Evolutionary conservation across 768 basidiomycete species (phyloP).

Genomic region (Mycena epipterygia): DNA sequence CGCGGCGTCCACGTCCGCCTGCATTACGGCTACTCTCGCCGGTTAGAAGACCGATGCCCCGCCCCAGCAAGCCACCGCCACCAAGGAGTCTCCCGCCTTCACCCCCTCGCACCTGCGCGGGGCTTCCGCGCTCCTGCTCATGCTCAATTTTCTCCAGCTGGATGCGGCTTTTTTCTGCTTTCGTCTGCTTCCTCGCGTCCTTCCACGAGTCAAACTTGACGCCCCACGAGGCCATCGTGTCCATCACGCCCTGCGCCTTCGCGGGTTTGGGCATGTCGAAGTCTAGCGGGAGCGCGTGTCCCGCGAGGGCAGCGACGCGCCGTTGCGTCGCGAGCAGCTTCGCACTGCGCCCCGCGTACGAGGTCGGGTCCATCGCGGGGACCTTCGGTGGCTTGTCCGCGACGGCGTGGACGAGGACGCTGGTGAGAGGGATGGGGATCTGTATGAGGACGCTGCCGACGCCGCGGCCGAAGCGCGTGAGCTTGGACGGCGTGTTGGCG

Average conservation of each 20-base stretch:
- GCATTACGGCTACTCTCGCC: background rate
- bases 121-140: background rate
- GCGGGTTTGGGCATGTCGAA: conserved; percentile 38
- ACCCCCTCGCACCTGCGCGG: background rate
- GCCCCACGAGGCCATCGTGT: conserved; percentile 37
- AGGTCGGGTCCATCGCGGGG: conserved; percentile 18
- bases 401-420: conserved; percentile 35
- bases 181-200: conserved; percentile 35
- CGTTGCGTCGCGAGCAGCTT: conserved; percentile 35
- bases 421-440: conserved; percentile 30
- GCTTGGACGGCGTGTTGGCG: conserved; percentile 15
- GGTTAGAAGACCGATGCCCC: background rate
- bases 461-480: conserved; percentile 34
- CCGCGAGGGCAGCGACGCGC: conserved; percentile 37
- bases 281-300: conserved; percentile 35
- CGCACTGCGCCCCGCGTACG: background rate
- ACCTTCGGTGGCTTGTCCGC: conserved; percentile 34
- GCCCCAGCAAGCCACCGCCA: background rate
- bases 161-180: conserved; percentile 34
- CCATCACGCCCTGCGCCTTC: conserved; percentile 41
- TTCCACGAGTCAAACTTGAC: conserved; percentile 37
- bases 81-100: background rate
- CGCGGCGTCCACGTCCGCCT: background rate
- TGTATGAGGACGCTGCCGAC: conserved; percentile 34
- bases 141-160: conserved; percentile 28